These are phyloP conservation scores for Stipa capillata DNA, from an alignment of 176 grass and related monocot species.

Conservation along the genomic window DNA sequence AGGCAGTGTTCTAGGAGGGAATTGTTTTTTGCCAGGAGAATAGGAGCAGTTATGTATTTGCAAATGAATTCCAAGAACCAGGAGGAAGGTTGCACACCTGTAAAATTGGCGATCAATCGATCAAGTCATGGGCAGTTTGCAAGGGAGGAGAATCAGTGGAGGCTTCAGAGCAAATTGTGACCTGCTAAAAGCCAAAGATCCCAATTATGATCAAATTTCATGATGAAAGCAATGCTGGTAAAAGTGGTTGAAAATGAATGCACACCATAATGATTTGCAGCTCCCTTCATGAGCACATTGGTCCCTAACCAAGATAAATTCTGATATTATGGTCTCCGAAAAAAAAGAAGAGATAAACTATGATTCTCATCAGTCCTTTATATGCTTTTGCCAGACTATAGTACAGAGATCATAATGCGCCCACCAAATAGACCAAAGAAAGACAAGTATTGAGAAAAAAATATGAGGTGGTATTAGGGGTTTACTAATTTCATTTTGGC, in stretches of 20 bases:
- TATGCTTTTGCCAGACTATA: constrained; percentile 31
- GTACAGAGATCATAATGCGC: constrained; percentile 7
- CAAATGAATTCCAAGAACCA: not conserved
- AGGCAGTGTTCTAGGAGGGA: not conserved
- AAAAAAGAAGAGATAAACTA: too few species aligned
- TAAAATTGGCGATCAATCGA: not conserved
- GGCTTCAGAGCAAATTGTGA: not conserved
- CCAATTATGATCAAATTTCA: constrained; percentile 23
- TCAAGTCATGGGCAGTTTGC: not conserved
- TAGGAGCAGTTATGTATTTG: not conserved
- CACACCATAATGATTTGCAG: constrained; percentile 19
- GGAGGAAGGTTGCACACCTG: constrained; percentile 12
- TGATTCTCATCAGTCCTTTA: not conserved
- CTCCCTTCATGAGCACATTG: constrained; percentile 29
- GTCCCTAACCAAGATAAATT: constrained; percentile 45
- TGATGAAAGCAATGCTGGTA: constrained; percentile 44
- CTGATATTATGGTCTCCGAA: too few species aligned
- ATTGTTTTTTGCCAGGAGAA: not conserved
- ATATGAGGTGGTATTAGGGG: not conserved
- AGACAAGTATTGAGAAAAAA: not conserved
- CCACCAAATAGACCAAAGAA: not conserved
- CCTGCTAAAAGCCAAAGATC: constrained; percentile 24
- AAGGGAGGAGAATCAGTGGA: too few species aligned
- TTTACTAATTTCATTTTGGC: not conserved
- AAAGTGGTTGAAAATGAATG: constrained; percentile 50